A percentile compares a stretch with the other conserved stretches of the same genome.
Conservation (phyloP, 371 early-diverging fungal genomes). For the Apophysomyces sp. region DNA sequence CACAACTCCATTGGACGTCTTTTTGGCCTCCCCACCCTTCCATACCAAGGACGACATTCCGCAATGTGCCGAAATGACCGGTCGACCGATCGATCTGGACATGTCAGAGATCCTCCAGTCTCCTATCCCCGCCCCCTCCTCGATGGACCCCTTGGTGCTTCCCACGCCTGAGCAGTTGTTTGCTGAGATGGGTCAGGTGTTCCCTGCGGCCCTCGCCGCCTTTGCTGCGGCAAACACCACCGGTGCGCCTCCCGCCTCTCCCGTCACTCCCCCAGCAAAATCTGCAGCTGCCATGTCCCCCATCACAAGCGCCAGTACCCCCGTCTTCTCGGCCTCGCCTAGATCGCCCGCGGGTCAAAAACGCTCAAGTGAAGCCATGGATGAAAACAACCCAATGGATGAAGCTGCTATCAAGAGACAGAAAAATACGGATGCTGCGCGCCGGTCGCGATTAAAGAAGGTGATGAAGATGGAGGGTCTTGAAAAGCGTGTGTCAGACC, state of each 20-base stretch:
- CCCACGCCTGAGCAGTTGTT: constrained; percentile 4
- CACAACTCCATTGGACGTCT: constrained; percentile 24
- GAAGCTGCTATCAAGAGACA: constrained; percentile 58
- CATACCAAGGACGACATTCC: constrained; percentile 4
- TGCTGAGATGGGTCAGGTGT: constrained; percentile 18
- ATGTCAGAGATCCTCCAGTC: constrained; percentile 14
- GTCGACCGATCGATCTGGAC: constrained; percentile 10
- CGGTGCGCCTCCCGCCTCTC: constrained; percentile 7
- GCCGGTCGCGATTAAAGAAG: constrained; percentile 87
- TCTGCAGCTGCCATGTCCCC: constrained; percentile 9
- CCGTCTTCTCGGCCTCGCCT: constrained; percentile 16
- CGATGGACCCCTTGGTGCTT: background rate
- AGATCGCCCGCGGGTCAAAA: constrained; percentile 13
- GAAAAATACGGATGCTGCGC: constrained; percentile 91
- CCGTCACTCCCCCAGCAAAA: constrained; percentile 10
- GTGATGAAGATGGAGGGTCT: constrained; percentile 76
- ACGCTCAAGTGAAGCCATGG: constrained; percentile 3
- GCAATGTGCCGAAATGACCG: background rate
- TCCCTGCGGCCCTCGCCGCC: constrained; percentile 15
- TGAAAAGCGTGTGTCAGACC: constrained; percentile 69
- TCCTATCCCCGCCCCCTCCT: constrained; percentile 11
- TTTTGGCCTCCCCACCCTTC: constrained; percentile 14
- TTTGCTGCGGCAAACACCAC: constrained; percentile 15
- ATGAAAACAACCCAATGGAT: constrained; percentile 20
- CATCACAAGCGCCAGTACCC: constrained; percentile 21